Evolutionary conservation across 1,139 yeast species (phyloP), one percentile per base, ranked within the genome.

Genomic region (Keqinozyma sinolaborantium): DNA sequence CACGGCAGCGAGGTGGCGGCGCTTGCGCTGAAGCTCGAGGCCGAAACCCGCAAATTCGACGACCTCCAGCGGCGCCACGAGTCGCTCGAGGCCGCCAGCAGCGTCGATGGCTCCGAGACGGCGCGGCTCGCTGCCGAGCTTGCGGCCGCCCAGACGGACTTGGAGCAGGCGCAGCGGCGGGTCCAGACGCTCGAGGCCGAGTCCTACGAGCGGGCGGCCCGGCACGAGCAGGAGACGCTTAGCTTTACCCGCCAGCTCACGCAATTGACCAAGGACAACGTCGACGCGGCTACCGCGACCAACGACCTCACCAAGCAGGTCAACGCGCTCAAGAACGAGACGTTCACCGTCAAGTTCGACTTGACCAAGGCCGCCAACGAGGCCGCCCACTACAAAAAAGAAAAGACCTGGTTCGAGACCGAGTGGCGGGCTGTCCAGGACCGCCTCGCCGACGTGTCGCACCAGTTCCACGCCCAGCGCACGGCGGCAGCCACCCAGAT

Each of bases 201-300:
- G 6, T 27, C 18, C 12, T 24, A 31, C 3, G 34, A 26, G 23
- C 32, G 30, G 19, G 23, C 37, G 2, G 29, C 33, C n/a, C 33
- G 34, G 14, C 15, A 36, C 59, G 57, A 61, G 23, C 47, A 57
- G 16, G 83, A 79, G 40, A 53, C 72, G 24, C 60, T 64, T 24
- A 64, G 61, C n/a, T 56, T 77, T 27, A 72, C 71, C 33, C 62
- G 60, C n/a, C 79, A 79, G 30, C 55, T 79, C n/a, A 73, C 70
- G 27, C 55, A 58, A 14, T 52, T 80, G 21, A 69, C 77, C 18
- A 58, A 61, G 12, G 60, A 71, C 4, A 75, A 73, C 39, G 71
- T 78, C 16, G 75, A 73, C 6, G 64, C 63, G 31, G 63, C 58
- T 26, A 63, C 70, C 18, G 57, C 53, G 38, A 42, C 67, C 13